phyloP scores from a whole-genome alignment of 2,329 filamentous ascomycete genomes.

The Cercospora canescens region DNA sequence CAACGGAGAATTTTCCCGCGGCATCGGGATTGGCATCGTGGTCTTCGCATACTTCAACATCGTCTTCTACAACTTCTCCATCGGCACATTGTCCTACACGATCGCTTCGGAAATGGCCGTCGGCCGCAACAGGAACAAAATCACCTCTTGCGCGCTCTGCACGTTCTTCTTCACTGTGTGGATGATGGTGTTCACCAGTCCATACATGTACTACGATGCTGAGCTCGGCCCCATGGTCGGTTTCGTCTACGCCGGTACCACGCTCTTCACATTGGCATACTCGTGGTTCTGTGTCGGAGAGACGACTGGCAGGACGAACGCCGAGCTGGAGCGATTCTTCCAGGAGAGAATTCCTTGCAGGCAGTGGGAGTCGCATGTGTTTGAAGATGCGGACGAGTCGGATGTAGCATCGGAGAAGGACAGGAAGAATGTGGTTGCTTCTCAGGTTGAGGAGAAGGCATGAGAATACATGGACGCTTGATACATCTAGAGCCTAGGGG shows the following conservation, averaged over 20 bases:
- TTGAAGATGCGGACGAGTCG: constrained; percentile 12
- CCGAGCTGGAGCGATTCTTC: constrained; percentile 43
- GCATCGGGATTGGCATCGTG: constrained; percentile 24
- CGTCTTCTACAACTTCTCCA: constrained; percentile 27
- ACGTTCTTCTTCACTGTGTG: constrained; percentile 48
- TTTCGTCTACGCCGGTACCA: constrained; percentile 24
- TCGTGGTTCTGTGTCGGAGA: constrained; percentile 47
- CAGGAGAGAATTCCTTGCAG: constrained; percentile 33
- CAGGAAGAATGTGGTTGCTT: constrained; percentile 6
- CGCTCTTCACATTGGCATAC: constrained; percentile 34
- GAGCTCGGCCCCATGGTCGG: constrained; percentile 41
- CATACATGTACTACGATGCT: constrained; percentile 44
- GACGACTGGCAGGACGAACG: constrained; percentile 39
- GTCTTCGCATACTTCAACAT: constrained; percentile 27
- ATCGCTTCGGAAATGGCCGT: constrained; percentile 48
- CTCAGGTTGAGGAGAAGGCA: constrained; percentile 10
- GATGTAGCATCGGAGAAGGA: constrained; percentile 13
- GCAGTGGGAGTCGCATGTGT: constrained; percentile 22
- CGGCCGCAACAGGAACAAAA: constrained; percentile 51
- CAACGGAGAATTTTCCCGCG: constrained; percentile 21
- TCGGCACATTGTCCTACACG: constrained; percentile 25
- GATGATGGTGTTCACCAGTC: constrained; percentile 43
- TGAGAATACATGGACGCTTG: background rate
- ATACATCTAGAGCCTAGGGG: background rate
- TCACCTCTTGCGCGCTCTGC: constrained; percentile 45